Evolutionary conservation across 306 rosid genomes (phyloP).

Genomic region (Carpinus fangiana): DNA sequence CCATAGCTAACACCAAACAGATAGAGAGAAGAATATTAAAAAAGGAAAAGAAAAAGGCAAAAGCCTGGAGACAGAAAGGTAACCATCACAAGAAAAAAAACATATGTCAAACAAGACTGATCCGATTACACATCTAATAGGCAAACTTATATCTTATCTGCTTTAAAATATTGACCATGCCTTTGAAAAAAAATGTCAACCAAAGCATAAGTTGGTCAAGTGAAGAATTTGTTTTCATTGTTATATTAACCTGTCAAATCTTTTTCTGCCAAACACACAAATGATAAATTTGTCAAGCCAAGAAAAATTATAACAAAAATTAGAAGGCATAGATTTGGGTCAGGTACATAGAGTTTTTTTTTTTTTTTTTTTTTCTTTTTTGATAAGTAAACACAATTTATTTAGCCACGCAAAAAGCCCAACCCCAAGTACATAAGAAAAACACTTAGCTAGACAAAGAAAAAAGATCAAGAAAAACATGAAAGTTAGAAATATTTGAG

Average conservation of each 20-base stretch:
- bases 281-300: too few species aligned
- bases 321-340: background rate
- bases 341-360: background rate
- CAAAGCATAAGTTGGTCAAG: background rate
- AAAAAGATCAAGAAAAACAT: too few species aligned
- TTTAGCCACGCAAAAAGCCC: too few species aligned
- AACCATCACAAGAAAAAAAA: background rate
- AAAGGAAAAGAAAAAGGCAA: background rate
- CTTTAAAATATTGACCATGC: background rate
- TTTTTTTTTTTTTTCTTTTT: too few species aligned
- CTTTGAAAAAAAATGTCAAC: background rate
- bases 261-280: background rate
- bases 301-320: too few species aligned
- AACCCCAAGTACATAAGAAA: too few species aligned
- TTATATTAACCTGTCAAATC: background rate
- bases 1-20: conserved; percentile 60
- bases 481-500: too few species aligned
- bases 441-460: too few species aligned
- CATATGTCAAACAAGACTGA: background rate
- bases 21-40: conserved; percentile 21
- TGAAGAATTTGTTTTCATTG: background rate
- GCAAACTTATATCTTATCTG: background rate
- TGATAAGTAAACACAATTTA: too few species aligned
- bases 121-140: background rate
- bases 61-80: conserved; percentile 14